Evolutionary conservation across 768 basidiomycete species (phyloP), one percentile per base, ranked within the genome.

Genomic region (Serendipita sp.): DNA sequence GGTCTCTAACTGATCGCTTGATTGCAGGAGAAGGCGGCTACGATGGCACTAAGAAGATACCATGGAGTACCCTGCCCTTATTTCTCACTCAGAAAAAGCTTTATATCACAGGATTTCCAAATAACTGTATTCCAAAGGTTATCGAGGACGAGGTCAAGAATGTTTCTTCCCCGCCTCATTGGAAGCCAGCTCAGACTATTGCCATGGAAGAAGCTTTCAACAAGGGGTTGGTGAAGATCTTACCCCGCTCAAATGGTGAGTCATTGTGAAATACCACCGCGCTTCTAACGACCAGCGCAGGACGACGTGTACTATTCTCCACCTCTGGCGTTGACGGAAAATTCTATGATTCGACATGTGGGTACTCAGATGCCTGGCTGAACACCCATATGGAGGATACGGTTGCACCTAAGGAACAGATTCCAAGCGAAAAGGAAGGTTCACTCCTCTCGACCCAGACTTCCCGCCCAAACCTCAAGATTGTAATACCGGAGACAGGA

Each of bases 91-190:
- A 58, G 31, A 58, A 33, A 33, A 28, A 26, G 22, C 31, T 58
- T 26, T 58, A 24, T 34, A 58, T 58, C 31, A 58, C 53, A 31
- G 53, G 53, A n/a, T 58, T 58, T 58, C 53, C 53, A 28, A 33
- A 58, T 58, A 58, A 4, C 53, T 58, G 53, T n/a, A 26, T 58
- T 24, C 53, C 53, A 24, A 22, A 33, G 20, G 53, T 58, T 4
- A 33, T 58, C 22, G 31, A 33, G 11, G 53, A 58, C 24, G 24
- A 58, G 28, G 53, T 58, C 53, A 58, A 58, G 31, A 33, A 17
- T 33, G 53, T 31, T n/a, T 58, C 53, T 33, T 58, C 53, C 17
- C 53, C 53, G 4, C 53, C 22, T n/a, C 31, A 58, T 28, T 58
- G 53, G 53, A 58, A 58, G 31, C 22, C 53, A 24, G 31, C 53